These are phyloP conservation scores for Zopfia rhizophila DNA, from an alignment of 2,329 filamentous ascomycete genomes.

Conservation along the genomic window DNA sequence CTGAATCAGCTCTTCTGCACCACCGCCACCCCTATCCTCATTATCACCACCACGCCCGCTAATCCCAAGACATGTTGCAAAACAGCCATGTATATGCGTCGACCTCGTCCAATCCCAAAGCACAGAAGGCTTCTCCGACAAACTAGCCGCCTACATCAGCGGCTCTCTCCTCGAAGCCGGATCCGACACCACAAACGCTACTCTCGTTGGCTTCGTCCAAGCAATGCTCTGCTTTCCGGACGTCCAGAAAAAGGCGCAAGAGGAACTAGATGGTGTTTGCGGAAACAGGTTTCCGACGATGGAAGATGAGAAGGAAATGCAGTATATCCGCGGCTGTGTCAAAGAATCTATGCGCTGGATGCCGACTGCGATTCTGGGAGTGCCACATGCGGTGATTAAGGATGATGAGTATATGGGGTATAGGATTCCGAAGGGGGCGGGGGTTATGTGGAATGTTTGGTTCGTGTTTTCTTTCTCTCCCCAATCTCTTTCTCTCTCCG, in stretches of 20 bases:
- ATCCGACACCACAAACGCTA: slow-evolving; percentile 39
- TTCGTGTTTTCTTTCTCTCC: not conserved
- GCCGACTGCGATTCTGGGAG: slow-evolving; percentile 34
- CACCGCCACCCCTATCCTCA: no score
- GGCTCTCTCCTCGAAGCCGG: slow-evolving; percentile 43
- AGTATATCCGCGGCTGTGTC: slow-evolving; percentile 37
- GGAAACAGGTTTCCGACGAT: slow-evolving; percentile 42
- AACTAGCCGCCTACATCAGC: slow-evolving; percentile 30
- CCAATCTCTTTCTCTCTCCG: no score
- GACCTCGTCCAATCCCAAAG: slow-evolving; percentile 18
- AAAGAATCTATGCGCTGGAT: slow-evolving; percentile 47
- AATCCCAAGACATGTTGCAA: no score
- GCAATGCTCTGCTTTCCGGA: slow-evolving; percentile 39
- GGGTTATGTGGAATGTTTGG: slow-evolving; percentile 50
- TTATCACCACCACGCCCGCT: no score
- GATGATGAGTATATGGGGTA: slow-evolving; percentile 47
- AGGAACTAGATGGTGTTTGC: slow-evolving; percentile 41
- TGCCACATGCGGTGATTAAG: slow-evolving; percentile 35
- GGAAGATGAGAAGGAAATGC: slow-evolving; percentile 36
- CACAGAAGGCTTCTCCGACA: slow-evolving; percentile 19
- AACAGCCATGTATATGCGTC: slow-evolving; percentile 23
- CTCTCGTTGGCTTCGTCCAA: slow-evolving; percentile 36
- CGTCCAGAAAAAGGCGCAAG: slow-evolving; percentile 30
- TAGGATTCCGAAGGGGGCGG: slow-evolving; percentile 50
- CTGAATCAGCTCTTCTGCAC: no score